Conservation (phyloP, 2,329 filamentous ascomycete species). For the Trichoderma sp. region DNA sequence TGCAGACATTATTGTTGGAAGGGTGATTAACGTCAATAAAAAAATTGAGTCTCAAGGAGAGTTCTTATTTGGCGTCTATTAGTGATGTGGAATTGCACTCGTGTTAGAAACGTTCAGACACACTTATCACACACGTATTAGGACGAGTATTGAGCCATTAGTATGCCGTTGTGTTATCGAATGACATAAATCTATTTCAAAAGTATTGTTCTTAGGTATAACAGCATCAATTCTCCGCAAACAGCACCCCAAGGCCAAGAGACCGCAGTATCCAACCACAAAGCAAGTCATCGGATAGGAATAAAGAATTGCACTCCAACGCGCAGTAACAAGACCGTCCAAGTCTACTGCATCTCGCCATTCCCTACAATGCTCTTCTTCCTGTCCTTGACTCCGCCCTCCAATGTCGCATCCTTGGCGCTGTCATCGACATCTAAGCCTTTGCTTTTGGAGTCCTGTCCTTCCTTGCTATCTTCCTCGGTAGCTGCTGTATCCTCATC, state of each 20-base stretch:
- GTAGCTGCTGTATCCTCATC: constrained; percentile 29
- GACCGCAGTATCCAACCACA: not conserved
- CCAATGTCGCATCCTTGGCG: constrained; percentile 46
- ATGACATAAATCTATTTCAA: not conserved
- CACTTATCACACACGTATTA: too few species aligned
- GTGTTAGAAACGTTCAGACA: too few species aligned
- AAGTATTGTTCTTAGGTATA: not conserved
- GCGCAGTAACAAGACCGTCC: not conserved
- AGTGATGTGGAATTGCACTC: too few species aligned
- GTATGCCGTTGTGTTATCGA: accelerated
- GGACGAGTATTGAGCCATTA: too few species aligned
- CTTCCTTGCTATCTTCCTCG: not conserved
- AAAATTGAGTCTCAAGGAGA: not conserved
- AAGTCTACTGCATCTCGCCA: not conserved
- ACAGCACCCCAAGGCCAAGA: not conserved
- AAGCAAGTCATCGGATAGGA: not conserved
- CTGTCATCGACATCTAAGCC: constrained; percentile 49
- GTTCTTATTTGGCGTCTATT: too few species aligned
- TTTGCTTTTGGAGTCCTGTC: constrained; percentile 28
- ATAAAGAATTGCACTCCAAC: not conserved
- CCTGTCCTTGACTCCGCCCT: constrained; percentile 36
- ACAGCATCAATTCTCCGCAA: not conserved
- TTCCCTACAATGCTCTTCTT: constrained; percentile 41
- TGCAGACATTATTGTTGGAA: not conserved
- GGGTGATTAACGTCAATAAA: not conserved